Evolutionary conservation across 1,284 basidiomycete species (phyloP), one percentile per base, ranked within the genome.

Genomic region (Naganishia albida): DNA sequence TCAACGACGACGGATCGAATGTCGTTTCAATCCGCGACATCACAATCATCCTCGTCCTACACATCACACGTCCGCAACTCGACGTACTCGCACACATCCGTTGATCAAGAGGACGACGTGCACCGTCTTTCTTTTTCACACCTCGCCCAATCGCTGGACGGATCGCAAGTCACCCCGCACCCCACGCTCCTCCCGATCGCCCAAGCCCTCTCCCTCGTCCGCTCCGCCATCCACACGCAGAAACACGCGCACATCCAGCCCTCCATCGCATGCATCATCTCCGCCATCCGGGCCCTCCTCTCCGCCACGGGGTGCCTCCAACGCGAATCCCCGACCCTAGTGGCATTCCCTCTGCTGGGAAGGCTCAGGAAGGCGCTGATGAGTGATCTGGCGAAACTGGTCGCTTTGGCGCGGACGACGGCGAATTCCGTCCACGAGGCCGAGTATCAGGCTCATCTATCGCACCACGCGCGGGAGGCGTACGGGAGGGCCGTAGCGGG

Each of bases 211-310:
- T 88, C 89, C 4, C 82, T 97, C 25, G 83, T 98, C 25, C 89
- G 93, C 72, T 88, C 85, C 60, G 90, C 93, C 1, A 91, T 93
- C 20, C 84, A 86, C 25, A 83, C 86, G 30, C 87, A 87, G 70
- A 86, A 90, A 34, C 80, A 70, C 59, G 50, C 71, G 16, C 78
- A 80, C 66, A 75, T 78, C 57, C 81, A 82, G 62, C 82, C 83
- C 0, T 80, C 82, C 2, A 82, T 83, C 1, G 82, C 83, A 15
- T 93, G 88, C 74, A 90, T 98, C 70, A 95, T 99, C 71, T 93
- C 92, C 3, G 91, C 91, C 62, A 92, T 99, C 43, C 89, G 95
- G n/a, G 86, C 88, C 26, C 87, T 95, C 18, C 84, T 99, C 46
- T 86, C 87, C 28, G 85, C 89, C 12, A 88, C 92, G 15, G 90